Evolutionary conservation across 192 early-diverging fungal genomes (phyloP).

Genomic region (Coemansia sp.): DNA sequence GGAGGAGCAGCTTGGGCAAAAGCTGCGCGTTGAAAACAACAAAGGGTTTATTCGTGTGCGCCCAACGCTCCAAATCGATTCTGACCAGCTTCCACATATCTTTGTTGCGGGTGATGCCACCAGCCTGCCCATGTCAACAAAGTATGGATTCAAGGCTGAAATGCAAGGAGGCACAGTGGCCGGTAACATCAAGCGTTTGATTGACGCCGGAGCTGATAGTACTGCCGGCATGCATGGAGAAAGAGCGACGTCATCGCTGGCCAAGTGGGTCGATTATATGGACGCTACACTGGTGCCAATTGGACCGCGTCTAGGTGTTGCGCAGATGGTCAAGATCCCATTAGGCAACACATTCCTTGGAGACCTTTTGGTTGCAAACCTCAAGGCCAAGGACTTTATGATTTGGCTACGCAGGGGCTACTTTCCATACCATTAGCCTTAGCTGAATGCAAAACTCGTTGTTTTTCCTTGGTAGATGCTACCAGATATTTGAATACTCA

Average conservation of each 20-base stretch:
- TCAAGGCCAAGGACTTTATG: slow-evolving; percentile 49
- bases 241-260: slow-evolving; percentile 18
- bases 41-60: slow-evolving; percentile 50
- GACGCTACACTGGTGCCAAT: slow-evolving; percentile 50
- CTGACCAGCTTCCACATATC: slow-evolving; percentile 51
- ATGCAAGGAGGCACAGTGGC: slow-evolving; percentile 49
- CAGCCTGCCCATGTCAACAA: slow-evolving; percentile 44
- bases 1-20: slow-evolving; percentile 23
- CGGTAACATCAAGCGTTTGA: slow-evolving; percentile 32
- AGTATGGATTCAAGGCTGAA: slow-evolving; percentile 53
- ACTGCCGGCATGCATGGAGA: slow-evolving; percentile 2
- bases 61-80: slow-evolving; percentile 57
- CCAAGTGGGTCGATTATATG: slow-evolving; percentile 35
- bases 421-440: slow-evolving; percentile 1
- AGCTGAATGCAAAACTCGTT: too few species aligned
- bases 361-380: slow-evolving; percentile 32
- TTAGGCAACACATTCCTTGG: slow-evolving; percentile 21
- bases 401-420: slow-evolving; percentile 40
- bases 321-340: slow-evolving; percentile 36
- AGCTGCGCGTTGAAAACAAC: slow-evolving; percentile 17
- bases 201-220: slow-evolving; percentile 33
- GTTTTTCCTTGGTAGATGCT: too few species aligned
- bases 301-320: slow-evolving; percentile 39
- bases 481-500: too few species aligned
- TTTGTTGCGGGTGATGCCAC: slow-evolving; percentile 61